Evolutionary conservation across 352 stramenopile genomes (phyloP).

Genomic region (Phytophthora sansomeana): DNA sequence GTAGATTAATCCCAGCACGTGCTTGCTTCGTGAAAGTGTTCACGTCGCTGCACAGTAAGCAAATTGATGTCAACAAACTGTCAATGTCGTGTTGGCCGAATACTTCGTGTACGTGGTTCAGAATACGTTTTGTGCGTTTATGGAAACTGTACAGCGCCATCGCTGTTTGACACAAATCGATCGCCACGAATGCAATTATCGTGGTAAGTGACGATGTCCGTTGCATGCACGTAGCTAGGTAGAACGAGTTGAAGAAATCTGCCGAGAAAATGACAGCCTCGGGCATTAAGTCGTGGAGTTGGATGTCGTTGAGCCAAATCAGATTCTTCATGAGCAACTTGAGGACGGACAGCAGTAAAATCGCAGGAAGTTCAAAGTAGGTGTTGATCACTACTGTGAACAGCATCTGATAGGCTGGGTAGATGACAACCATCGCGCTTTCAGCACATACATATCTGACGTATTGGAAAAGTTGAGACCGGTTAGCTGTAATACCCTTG

Average conservation of each 20-base stretch:
- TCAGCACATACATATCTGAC: slow-evolving; percentile 1
- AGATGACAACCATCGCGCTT: slow-evolving; percentile 9
- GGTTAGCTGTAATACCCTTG: neutral
- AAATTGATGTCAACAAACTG: neutral
- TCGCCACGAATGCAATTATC: neutral
- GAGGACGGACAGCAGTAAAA: slow-evolving; percentile 12
- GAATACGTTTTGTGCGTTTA: neutral
- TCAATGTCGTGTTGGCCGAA: neutral
- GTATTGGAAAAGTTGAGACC: neutral
- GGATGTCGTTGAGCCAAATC: neutral
- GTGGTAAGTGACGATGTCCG: neutral
- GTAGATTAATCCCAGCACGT: neutral
- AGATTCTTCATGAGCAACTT: slow-evolving; percentile 23
- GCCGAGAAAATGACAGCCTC: neutral
- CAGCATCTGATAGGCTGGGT: slow-evolving; percentile 9
- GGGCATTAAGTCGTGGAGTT: neutral
- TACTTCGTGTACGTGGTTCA: neutral
- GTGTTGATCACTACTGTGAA: slow-evolving; percentile 2
- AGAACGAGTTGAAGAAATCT: slow-evolving; percentile 1
- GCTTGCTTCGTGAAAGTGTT: neutral
- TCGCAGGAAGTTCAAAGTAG: slow-evolving; percentile 3
- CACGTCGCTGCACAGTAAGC: neutral
- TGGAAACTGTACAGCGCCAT: neutral
- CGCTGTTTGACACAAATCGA: neutral
- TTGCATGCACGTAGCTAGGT: neutral